A percentile compares a stretch with the other conserved stretches of the same genome.
phyloP scores from a whole-genome alignment of 306 rosid species.

The Ormosia emarginata region DNA sequence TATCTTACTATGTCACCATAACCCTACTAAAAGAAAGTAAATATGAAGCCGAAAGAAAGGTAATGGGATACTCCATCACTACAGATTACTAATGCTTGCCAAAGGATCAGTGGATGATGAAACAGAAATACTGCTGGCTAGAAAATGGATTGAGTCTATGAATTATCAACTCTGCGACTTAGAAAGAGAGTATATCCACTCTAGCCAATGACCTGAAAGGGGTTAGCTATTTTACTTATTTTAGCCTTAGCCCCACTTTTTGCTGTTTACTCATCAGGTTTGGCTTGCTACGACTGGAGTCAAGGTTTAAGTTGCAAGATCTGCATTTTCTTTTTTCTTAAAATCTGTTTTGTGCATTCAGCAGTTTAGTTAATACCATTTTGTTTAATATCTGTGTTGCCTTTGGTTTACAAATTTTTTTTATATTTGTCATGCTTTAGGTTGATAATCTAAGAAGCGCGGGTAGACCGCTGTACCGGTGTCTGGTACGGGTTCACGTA shows the following conservation, averaged over 20 bases:
- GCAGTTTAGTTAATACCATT: too few species aligned
- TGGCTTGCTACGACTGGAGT: too few species aligned
- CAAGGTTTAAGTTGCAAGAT: too few species aligned
- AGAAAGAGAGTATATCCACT: constrained; percentile 54
- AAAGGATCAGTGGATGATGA: neutral
- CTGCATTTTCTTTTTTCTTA: too few species aligned
- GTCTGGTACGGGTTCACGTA: too few species aligned
- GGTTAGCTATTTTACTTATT: constrained; percentile 25
- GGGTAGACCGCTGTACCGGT: too few species aligned
- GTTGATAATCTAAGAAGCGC: too few species aligned
- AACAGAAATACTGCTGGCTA: too few species aligned
- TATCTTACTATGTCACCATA: neutral
- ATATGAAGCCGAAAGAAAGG: neutral
- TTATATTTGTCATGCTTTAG: too few species aligned
- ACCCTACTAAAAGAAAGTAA: neutral
- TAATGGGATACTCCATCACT: neutral
- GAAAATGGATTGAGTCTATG: neutral
- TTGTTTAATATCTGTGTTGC: too few species aligned
- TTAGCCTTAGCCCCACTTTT: neutral
- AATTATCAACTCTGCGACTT: constrained; percentile 55
- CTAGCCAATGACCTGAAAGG: constrained; percentile 55
- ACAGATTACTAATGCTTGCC: neutral
- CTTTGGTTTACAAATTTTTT: too few species aligned
- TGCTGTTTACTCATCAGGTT: neutral
- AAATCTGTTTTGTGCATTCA: too few species aligned